Evolutionary conservation across 257 asterid species (phyloP), one percentile per base, ranked within the genome.

Genomic region (Ophiorrhiza pumila): DNA sequence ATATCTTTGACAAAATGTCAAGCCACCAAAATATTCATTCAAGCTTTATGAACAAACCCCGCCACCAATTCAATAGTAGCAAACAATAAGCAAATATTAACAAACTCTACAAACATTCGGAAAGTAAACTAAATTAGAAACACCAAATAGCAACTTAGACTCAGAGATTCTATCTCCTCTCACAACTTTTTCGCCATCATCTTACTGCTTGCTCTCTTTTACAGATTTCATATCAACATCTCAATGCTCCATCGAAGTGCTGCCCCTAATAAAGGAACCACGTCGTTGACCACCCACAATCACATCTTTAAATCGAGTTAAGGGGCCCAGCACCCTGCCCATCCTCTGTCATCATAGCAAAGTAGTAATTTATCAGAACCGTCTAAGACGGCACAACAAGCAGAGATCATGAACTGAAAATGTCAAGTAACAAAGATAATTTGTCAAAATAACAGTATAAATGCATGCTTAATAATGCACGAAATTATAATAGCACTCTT

Each of bases 301-400:
- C 66, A 77, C 80, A 23, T 83, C 90, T 84, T 87, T 89, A 71
- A 89, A 74, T 71, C 91, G 88, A 69, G 88, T 71, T 55, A 87
- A 49, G 50, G 93, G 88, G 32, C 85, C 85, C 25, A 89, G 58
- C 73, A 86, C 60, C 86, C 84, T 68, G 77, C 81, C 71, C 84
- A 83, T 84, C 80, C 71, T 84, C 96, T 89, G 88, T 52, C 53
- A 50, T 10, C 0, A 52, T 9, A 39, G 32, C 39, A 77, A 77
- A 76, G 49, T 17, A 41, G 9, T 12, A 27, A 52, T 15, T 55
- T 10, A n/a, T 53, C 66, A 71, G 31, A 56, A 55, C 14, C 2
- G 12, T 52, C 6, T 20, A 1, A 7, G 50, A 12, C 13, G 31
- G 23, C 60, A 18, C 47, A 13, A 31, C 47, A 43, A 45, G 71